phyloP scores from a whole-genome alignment of 1,284 basidiomycete genomes.

The Stereum hirsutum region DNA sequence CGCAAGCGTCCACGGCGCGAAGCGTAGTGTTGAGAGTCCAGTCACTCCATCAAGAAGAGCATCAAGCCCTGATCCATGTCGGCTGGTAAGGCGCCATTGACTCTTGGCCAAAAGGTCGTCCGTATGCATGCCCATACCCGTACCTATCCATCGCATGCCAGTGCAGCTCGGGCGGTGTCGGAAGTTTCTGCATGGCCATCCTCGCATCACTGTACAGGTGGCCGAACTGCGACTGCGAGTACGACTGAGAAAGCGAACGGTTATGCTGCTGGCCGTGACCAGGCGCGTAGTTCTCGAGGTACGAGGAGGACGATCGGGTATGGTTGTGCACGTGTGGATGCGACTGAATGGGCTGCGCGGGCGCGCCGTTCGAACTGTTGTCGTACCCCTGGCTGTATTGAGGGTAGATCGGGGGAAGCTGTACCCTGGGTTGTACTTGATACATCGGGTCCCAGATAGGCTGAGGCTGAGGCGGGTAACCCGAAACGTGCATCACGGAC shows the following conservation, averaged over 20 bases:
- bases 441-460: conserved; percentile 14
- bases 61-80: conserved; percentile 43
- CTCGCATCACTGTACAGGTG: conserved; percentile 37
- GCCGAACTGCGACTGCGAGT: conserved; percentile 47
- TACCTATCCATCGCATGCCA: conserved; percentile 34
- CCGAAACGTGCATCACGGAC: conserved; percentile 16
- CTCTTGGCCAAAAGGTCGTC: conserved; percentile 26
- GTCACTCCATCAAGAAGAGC: no score
- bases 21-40: no score
- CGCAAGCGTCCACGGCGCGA: no score
- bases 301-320: conserved; percentile 48
- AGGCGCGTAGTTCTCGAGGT: conserved; percentile 40
- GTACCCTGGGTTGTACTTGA: conserved; percentile 18
- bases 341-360: no score
- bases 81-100: conserved; percentile 32
- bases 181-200: conserved; percentile 26
- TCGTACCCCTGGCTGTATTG: conserved; percentile 30
- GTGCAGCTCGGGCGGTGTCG: conserved; percentile 26
- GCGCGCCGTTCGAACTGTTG: no score
- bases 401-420: conserved; percentile 20
- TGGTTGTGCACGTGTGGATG: conserved; percentile 33
- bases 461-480: conserved; percentile 14
- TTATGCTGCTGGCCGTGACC: conserved; percentile 35
- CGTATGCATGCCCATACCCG: conserved; percentile 26
- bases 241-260: conserved; percentile 53